phyloP scores from a whole-genome alignment of 352 stramenopile species.

The Phytopythium delawarense region DNA sequence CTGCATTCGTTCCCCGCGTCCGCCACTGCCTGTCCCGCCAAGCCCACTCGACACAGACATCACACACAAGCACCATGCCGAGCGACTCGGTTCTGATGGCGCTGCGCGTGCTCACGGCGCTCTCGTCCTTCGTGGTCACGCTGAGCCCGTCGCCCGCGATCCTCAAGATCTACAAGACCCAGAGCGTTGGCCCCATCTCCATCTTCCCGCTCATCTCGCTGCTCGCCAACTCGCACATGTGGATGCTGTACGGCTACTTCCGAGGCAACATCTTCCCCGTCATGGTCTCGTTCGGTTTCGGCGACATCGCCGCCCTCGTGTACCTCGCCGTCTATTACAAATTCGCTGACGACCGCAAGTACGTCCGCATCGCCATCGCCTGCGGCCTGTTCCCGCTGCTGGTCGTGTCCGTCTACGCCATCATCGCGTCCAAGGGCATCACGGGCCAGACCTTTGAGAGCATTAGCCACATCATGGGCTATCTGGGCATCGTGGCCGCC shows the following conservation, averaged over 20 bases:
- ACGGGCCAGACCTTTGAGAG: slow-evolving; percentile 25
- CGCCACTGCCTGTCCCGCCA: background rate
- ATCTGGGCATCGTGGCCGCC: slow-evolving; percentile 27
- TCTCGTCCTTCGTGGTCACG: slow-evolving; percentile 32
- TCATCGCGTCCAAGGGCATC: slow-evolving; percentile 30
- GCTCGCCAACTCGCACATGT: slow-evolving; percentile 37
- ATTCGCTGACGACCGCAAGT: slow-evolving; percentile 32
- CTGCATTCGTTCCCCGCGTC: background rate
- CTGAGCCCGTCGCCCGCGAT: slow-evolving; percentile 32
- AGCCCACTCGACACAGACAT: background rate
- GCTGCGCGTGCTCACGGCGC: slow-evolving; percentile 20
- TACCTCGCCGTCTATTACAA: slow-evolving; percentile 56
- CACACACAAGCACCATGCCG: background rate
- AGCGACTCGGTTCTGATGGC: slow-evolving; percentile 7
- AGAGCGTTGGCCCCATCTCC: slow-evolving; percentile 28
- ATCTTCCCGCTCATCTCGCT: slow-evolving; percentile 36
- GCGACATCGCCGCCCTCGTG: slow-evolving; percentile 27
- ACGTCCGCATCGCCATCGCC: slow-evolving; percentile 28
- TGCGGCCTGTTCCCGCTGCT: slow-evolving; percentile 16
- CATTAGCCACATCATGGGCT: slow-evolving; percentile 27
- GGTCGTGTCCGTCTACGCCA: slow-evolving; percentile 31
- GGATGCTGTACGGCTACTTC: slow-evolving; percentile 47
- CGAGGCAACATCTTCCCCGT: slow-evolving; percentile 42
- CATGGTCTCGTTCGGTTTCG: slow-evolving; percentile 42
- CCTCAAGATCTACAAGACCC: slow-evolving; percentile 32